Percentiles rank a stretch among this genome's conserved stretches.
These are phyloP conservation scores for Leptographium galeiforme DNA, from an alignment of 2,329 filamentous ascomycete genomes.

Conservation along the genomic window DNA sequence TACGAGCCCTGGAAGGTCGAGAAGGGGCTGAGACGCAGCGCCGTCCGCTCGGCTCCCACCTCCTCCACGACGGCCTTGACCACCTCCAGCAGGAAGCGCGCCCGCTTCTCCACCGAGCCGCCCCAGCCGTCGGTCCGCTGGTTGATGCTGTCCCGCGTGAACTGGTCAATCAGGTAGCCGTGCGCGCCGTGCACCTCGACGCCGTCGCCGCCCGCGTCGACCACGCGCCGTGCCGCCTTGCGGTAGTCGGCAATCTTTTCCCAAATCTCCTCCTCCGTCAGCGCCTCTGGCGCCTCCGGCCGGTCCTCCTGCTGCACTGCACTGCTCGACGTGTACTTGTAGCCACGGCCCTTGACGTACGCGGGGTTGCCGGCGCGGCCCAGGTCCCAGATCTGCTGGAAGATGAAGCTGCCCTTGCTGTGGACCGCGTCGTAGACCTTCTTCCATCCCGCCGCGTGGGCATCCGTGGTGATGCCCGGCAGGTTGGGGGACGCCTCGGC, in stretches of 20 bases:
- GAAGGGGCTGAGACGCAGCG: slow-evolving; percentile 41
- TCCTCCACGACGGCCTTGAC: slow-evolving; percentile 41
- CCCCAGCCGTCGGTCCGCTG: slow-evolving; percentile 54
- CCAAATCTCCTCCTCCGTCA: slow-evolving; percentile 54
- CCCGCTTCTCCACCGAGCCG: slow-evolving; percentile 59
- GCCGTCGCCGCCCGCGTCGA: slow-evolving; percentile 53
- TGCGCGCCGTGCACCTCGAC: slow-evolving; percentile 67
- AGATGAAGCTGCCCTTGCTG: slow-evolving; percentile 44
- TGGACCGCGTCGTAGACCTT: slow-evolving; percentile 48
- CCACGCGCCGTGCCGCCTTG: slow-evolving; percentile 36
- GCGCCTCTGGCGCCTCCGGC: slow-evolving; percentile 35
- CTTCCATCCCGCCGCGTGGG: slow-evolving; percentile 45
- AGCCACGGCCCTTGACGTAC: slow-evolving; percentile 17
- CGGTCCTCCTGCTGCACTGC: slow-evolving; percentile 29
- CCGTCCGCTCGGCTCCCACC: slow-evolving; percentile 33
- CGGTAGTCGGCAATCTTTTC: slow-evolving; percentile 46
- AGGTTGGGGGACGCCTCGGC: slow-evolving; percentile 28
- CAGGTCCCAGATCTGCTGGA: slow-evolving; percentile 42
- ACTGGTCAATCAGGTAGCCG: slow-evolving; percentile 61
- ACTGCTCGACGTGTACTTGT: slow-evolving; percentile 22
- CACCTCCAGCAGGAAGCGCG: slow-evolving; percentile 53
- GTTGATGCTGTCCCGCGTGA: slow-evolving; percentile 57
- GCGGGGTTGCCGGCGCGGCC: slow-evolving; percentile 24
- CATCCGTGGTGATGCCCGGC: slow-evolving; percentile 42
- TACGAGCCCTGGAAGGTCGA: slow-evolving; percentile 42